Conservation (phyloP, 192 early-diverging fungal species). For the Coemansia sp. region DNA sequence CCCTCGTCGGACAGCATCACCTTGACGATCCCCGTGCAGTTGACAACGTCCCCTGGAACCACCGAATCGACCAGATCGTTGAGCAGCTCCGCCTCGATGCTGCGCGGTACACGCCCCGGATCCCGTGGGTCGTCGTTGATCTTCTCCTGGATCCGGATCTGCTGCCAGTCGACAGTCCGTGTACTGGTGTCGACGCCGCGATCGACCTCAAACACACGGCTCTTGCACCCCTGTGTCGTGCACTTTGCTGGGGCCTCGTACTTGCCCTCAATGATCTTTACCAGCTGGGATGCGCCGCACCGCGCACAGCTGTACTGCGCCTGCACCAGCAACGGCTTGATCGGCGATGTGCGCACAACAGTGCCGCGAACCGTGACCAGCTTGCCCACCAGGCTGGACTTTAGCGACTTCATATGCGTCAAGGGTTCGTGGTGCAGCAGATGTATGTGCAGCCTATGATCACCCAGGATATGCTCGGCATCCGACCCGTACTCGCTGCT, state of each 20-base stretch:
- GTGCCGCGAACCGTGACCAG: constrained; percentile 70
- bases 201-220: constrained; percentile 57
- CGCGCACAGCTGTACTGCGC: constrained; percentile 59
- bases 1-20: constrained; percentile 58
- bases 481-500: constrained; percentile 39
- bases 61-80: constrained; percentile 70
- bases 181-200: constrained; percentile 48
- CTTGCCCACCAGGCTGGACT: constrained; percentile 65
- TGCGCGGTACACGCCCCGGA: constrained; percentile 66
- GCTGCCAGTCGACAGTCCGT: constrained; percentile 69
- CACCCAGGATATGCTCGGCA: constrained; percentile 36
- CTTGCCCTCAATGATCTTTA: constrained; percentile 61
- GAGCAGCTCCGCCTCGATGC: constrained; percentile 69
- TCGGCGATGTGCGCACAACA: constrained; percentile 67
- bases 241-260: constrained; percentile 59
- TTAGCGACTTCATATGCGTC: constrained; percentile 64
- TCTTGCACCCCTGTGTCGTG: constrained; percentile 57
- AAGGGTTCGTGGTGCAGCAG: constrained; percentile 49
- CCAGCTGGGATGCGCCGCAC: constrained; percentile 53
- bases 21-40: constrained; percentile 68
- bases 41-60: constrained; percentile 79
- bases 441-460: constrained; percentile 43
- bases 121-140: constrained; percentile 64
- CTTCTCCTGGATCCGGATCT: constrained; percentile 77
- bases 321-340: constrained; percentile 61